These are phyloP conservation scores for Ogataea pignaliae DNA, from an alignment of 805 yeast genomes.

Conservation along the genomic window DNA sequence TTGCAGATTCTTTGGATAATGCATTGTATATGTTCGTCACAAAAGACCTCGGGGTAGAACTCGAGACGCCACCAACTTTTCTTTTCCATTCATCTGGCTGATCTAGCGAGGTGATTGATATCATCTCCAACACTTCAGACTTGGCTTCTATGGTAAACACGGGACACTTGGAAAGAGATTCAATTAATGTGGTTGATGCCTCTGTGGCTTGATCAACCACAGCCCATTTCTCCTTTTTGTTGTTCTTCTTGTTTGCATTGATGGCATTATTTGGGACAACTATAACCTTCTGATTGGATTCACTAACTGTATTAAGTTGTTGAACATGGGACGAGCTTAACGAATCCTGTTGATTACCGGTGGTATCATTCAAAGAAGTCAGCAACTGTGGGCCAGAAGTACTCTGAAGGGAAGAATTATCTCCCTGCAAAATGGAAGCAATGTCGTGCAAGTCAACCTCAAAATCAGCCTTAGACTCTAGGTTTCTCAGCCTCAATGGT, in stretches of 20 bases:
- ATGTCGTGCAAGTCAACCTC: slow-evolving; percentile 75
- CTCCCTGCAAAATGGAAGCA: slow-evolving; percentile 35
- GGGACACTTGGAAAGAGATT: slow-evolving; percentile 59
- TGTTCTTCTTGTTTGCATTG: slow-evolving; percentile 68
- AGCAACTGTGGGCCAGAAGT: neutral
- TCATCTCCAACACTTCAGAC: slow-evolving; percentile 83
- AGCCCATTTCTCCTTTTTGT: slow-evolving; percentile 72
- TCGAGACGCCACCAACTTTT: slow-evolving; percentile 79
- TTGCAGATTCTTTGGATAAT: slow-evolving; percentile 65
- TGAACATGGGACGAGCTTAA: neutral
- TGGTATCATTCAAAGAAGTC: neutral
- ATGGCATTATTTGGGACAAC: slow-evolving; percentile 79
- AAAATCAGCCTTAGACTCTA: slow-evolving; percentile 54
- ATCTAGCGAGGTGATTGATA: slow-evolving; percentile 66
- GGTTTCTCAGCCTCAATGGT: slow-evolving; percentile 67
- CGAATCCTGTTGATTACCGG: neutral
- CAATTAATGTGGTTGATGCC: slow-evolving; percentile 51
- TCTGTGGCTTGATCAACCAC: slow-evolving; percentile 67
- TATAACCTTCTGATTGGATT: slow-evolving; percentile 48
- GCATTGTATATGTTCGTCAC: slow-evolving; percentile 69
- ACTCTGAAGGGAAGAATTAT: slow-evolving; percentile 4
- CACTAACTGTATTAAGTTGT: slow-evolving; percentile 2
- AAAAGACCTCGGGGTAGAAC: slow-evolving; percentile 75
- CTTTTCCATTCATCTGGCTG: slow-evolving; percentile 81
- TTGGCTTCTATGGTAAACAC: slow-evolving; percentile 73